Evolutionary conservation across 2,329 filamentous ascomycete species (phyloP), one percentile per base, ranked within the genome.

Genomic region (Stagonosporopsis tanaceti): DNA sequence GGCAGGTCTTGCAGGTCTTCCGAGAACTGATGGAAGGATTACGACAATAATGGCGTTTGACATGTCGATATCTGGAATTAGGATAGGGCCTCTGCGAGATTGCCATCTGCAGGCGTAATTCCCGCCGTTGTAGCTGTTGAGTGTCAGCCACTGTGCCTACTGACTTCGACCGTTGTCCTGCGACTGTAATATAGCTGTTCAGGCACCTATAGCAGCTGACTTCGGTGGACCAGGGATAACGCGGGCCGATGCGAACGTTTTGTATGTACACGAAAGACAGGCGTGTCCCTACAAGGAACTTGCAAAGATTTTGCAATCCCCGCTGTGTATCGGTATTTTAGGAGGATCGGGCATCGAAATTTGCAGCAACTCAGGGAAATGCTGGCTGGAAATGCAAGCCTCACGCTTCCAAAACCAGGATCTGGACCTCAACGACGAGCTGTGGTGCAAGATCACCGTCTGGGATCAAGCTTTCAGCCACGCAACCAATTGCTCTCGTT

Each of bases 361-460:
- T 47, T 48, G 51, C 56, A 47, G 47, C 34, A 38, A 50, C 24
- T 40, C 51, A 57, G 61, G 54, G 55, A 42, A 50, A 32, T 50
- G 56, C 41, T 52, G 48, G 54, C 54, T 53, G 38, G n/a, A 38
- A 30, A 17, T 40, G 50, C 28, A 14, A 57, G 54, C 54, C 54
- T 57, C 54, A 53, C 45, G 25, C 48, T 50, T 57, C n/a, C 25
- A 52, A 57, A 45, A 39, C 63, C 53, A 57, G 61, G 57, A 42
- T 52, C 25, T 40, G 53, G 60, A 53, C 52, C 57, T 58, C 57
- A 40, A 53, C 55, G 69, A 67, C 69, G 60, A 67, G 61, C 69
- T 62, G 66, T 69, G 65, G 55, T 59, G 65, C 53, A 48, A 60
- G 69, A 73, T 71, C 66, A 48, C 39, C 67, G 37, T 51, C 65